These are phyloP conservation scores for Wallacemonas rigidus DNA, from an alignment of 208 protist genomes.

Conservation along the genomic window DNA sequence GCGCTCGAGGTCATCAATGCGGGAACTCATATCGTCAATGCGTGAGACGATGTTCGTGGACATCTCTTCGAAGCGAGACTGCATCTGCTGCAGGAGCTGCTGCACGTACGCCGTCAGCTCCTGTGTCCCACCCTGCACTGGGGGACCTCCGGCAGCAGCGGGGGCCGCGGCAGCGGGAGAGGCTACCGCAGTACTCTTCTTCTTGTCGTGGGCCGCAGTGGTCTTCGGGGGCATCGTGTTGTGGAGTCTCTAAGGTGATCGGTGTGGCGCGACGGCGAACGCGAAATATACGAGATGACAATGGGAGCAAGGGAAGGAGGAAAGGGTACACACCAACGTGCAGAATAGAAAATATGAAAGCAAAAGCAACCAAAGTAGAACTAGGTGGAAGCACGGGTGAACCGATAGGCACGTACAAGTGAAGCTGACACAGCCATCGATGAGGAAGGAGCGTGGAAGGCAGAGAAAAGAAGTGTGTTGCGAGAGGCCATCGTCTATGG, in stretches of 20 bases:
- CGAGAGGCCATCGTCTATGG: too few relatives aligned
- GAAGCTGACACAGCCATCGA: too few relatives aligned
- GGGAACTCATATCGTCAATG: slow-evolving; percentile 94
- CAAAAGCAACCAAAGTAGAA: slow-evolving; percentile 19
- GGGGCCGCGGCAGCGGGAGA: slow-evolving; percentile 11
- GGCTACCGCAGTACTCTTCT: slow-evolving; percentile 12
- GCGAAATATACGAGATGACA: background rate
- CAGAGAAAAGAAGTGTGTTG: slow-evolving; percentile 18
- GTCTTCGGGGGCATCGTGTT: slow-evolving; percentile 32
- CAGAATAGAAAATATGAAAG: slow-evolving; percentile 24
- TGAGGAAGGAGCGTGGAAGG: too few relatives aligned
- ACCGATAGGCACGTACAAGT: too few relatives aligned
- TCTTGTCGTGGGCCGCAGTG: slow-evolving; percentile 15
- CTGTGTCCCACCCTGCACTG: slow-evolving; percentile 58
- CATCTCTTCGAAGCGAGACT: slow-evolving; percentile 95
- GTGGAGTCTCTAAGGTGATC: background rate
- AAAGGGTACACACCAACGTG: background rate
- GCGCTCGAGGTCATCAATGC: slow-evolving; percentile 94
- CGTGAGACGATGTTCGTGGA: slow-evolving; percentile 91
- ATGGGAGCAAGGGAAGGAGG: background rate
- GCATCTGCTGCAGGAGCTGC: slow-evolving; percentile 94
- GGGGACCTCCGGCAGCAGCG: slow-evolving; percentile 1
- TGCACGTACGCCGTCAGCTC: slow-evolving; percentile 95
- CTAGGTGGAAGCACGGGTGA: background rate
- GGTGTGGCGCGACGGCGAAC: background rate